These are phyloP conservation scores for Globisporangium perplexum DNA, from an alignment of 352 stramenopile species.

Conservation along the genomic window DNA sequence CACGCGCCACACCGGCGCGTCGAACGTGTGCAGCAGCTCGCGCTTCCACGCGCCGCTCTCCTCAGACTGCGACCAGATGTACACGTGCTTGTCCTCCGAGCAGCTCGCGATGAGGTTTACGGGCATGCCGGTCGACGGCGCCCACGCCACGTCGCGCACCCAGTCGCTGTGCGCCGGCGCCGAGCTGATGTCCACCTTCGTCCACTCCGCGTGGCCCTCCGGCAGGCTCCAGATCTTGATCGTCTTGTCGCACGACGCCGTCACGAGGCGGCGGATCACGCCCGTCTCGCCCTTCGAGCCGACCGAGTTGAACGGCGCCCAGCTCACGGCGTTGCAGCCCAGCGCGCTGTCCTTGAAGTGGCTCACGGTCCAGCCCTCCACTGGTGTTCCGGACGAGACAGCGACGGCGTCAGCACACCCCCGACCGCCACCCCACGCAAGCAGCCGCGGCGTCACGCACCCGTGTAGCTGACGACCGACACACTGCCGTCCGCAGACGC, in stretches of 20 bases:
- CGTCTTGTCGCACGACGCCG: slow-evolving; percentile 96
- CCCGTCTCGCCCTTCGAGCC: slow-evolving; percentile 37
- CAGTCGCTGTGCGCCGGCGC: slow-evolving; percentile 91
- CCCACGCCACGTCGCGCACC: slow-evolving; percentile 97
- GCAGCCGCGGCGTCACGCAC: slow-evolving; percentile 26
- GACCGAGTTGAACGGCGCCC: slow-evolving; percentile 88
- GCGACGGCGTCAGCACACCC: too few relatives aligned
- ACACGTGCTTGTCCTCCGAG: slow-evolving; percentile 89
- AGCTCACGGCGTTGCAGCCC: slow-evolving; percentile 96
- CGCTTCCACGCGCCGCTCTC: slow-evolving; percentile 85
- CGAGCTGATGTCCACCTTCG: slow-evolving; percentile 70
- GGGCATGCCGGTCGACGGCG: slow-evolving; percentile 90
- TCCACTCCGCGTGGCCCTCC: slow-evolving; percentile 74
- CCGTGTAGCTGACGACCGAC: slow-evolving; percentile 79
- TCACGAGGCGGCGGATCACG: slow-evolving; percentile 85
- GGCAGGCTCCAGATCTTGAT: slow-evolving; percentile 94
- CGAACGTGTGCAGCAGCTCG: slow-evolving; percentile 92
- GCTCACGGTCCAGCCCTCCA: slow-evolving; percentile 87
- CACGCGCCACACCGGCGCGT: slow-evolving; percentile 97
- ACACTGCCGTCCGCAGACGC: slow-evolving; percentile 95
- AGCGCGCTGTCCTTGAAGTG: slow-evolving; percentile 94
- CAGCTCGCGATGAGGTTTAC: slow-evolving; percentile 92
- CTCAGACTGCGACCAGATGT: slow-evolving; percentile 94
- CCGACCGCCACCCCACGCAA: background rate
- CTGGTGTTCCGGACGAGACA: slow-evolving; percentile 25